Conservation (phyloP, 768 basidiomycete species). For the Tulasnella sp. region DNA sequence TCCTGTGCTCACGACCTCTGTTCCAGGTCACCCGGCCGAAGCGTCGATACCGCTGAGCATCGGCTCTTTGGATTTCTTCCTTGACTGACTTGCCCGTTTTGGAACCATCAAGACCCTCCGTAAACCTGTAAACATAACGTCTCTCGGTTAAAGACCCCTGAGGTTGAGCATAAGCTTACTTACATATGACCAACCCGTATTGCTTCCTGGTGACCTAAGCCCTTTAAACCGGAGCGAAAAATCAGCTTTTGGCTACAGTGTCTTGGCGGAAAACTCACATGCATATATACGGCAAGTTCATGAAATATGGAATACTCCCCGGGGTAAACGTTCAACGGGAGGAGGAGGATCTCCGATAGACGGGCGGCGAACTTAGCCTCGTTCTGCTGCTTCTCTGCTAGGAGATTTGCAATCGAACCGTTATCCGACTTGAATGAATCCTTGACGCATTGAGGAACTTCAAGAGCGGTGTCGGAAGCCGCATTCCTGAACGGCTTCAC, state of each 20-base stretch:
- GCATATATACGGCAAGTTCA: background rate
- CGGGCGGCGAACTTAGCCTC: no score
- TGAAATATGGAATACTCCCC: conserved; percentile 14
- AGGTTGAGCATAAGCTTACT: background rate
- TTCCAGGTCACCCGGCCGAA: conserved; percentile 3
- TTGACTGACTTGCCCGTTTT: background rate
- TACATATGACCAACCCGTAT: conserved; percentile 13
- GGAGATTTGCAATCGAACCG: background rate
- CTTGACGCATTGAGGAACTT: background rate
- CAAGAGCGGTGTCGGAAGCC: background rate
- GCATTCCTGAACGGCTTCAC: background rate
- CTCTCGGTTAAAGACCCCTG: background rate
- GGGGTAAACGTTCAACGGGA: background rate
- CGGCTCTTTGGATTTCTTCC: background rate
- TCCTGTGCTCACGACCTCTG: background rate
- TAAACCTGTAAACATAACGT: background rate
- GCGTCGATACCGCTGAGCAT: background rate
- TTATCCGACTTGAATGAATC: background rate
- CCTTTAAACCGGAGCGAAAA: background rate
- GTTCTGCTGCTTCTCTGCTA: background rate
- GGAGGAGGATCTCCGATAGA: conserved; percentile 1
- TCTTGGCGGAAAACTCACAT: background rate
- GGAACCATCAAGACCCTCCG: conserved; percentile 1
- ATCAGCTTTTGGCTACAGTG: no score
- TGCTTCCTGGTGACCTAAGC: background rate